Base-by-base conservation (phyloP, 805 yeast species). In the Vanderwaltozyma verrucispora region DNA sequence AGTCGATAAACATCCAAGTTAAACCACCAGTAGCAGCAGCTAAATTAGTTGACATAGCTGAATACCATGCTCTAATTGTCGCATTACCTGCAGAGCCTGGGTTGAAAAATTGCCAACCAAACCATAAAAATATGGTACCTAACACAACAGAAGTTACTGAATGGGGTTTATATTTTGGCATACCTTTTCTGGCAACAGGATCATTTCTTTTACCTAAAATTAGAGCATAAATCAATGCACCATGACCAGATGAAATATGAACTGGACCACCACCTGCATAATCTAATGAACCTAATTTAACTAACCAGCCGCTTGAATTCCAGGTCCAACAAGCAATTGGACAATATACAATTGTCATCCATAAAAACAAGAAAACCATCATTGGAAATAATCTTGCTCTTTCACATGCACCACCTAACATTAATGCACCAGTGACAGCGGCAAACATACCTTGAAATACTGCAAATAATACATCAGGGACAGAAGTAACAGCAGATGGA, bases 181-280 rank as follows among this genome's bases (percentile, higher is more conserved):
- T 69, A 46, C 77, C 75, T 37, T 72, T 71, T 30, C 69, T 67
- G 23, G 87, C 69, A 39, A 77, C 70, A 9, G 71, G 71, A 59
- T 86, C 96, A 53, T 77, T 76, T 71, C 98, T 83, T 70, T 80
- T 85, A 65, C 98, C 98, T 56, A 89, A 73, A 45, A 85, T 67
- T 38, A 92, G 71, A 21, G 98, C 94, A 60, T 89, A 89, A 41
- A 96, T 89, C 46, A 92, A 69, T 36, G 96, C 97, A 59, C 94
- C 94, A 49, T 79, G 83, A 50, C 98, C 98, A 27, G 95, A 83
- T 50, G 87, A 67, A 67, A 84, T 85, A 67, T 92, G 98, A 43
- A 92, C 97, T 44, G 97, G 96, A 46, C 96, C 96, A 57, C 97
- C 97, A 57, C 98, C 98, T 17, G 98, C 98, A 57, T 84, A 92